Conservation (phyloP, 139 green algal species). For the Volvox reticuliferus region DNA sequence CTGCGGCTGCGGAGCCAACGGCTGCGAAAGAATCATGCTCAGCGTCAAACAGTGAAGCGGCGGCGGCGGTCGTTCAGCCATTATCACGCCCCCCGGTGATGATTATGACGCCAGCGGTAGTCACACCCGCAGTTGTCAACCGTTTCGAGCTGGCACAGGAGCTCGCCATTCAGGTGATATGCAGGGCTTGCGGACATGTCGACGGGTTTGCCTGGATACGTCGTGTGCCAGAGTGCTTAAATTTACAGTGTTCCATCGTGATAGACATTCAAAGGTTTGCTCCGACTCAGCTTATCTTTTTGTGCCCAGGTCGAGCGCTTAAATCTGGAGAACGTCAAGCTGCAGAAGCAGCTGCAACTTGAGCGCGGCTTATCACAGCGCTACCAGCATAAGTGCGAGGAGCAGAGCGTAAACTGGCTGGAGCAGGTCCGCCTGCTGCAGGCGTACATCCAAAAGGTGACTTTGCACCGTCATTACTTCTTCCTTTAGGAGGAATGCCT, state of each 20-base stretch:
- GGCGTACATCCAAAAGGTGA: constrained; percentile 62
- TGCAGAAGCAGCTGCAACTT: constrained; percentile 60
- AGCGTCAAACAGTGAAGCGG: neutral
- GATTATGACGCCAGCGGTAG: constrained; percentile 19
- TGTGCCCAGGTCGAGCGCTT: constrained; percentile 43
- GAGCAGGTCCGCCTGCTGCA: constrained; percentile 64
- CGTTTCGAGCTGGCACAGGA: constrained; percentile 50
- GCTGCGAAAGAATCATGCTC: neutral
- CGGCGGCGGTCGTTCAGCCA: neutral
- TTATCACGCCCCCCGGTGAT: constrained; percentile 5
- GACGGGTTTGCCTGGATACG: too few relatives aligned
- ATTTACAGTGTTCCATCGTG: neutral
- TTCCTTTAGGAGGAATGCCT: too few relatives aligned
- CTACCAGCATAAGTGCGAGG: constrained; percentile 69
- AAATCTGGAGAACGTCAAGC: constrained; percentile 54
- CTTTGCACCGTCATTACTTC: too few relatives aligned
- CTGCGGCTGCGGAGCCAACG: neutral
- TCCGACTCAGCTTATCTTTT: too few relatives aligned
- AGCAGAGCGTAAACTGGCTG: constrained; percentile 63
- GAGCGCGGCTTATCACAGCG: constrained; percentile 57
- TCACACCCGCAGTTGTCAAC: constrained; percentile 41
- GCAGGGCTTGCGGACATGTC: too few relatives aligned
- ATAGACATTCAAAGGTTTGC: too few relatives aligned
- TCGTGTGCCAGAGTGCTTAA: neutral
- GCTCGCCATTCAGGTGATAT: constrained; percentile 42